These are phyloP conservation scores for Croton laevigatus DNA, from an alignment of 441 rosid species.

Conservation along the genomic window DNA sequence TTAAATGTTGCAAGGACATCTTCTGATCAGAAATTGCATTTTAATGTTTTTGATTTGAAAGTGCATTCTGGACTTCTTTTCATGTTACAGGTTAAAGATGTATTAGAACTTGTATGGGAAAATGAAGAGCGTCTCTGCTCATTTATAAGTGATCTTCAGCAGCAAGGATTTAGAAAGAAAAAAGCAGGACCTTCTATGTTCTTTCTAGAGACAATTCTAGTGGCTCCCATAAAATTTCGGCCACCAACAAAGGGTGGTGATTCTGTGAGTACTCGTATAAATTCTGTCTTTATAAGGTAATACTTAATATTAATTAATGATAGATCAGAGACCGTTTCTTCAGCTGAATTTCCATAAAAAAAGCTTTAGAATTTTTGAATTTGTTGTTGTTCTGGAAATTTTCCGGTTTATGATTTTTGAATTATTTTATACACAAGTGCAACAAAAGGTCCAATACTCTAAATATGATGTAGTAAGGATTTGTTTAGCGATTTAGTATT, in stretches of 20 bases:
- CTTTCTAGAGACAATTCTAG: slow-evolving; percentile 74
- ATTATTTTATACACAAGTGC: background rate
- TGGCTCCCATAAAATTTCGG: slow-evolving; percentile 89
- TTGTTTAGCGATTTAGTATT: background rate
- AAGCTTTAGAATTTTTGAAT: background rate
- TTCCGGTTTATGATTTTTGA: background rate
- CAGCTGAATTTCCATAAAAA: background rate
- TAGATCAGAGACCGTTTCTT: background rate
- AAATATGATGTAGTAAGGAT: background rate
- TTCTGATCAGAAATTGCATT: background rate
- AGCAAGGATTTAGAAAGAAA: slow-evolving; percentile 44
- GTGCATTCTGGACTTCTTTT: background rate
- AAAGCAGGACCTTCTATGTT: slow-evolving; percentile 61
- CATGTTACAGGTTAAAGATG: slow-evolving; percentile 55
- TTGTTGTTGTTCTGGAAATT: background rate
- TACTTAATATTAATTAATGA: background rate
- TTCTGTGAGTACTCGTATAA: slow-evolving; percentile 46
- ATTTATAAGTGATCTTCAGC: slow-evolving; percentile 74
- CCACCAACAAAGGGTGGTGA: slow-evolving; percentile 89
- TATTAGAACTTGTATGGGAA: slow-evolving; percentile 69
- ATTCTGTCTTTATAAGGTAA: background rate
- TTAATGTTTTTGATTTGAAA: slow-evolving; percentile 13
- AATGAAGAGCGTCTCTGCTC: slow-evolving; percentile 81
- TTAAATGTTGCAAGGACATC: background rate
- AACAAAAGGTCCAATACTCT: background rate